Base-by-base conservation (phyloP, 2,329 filamentous ascomycete species). In the Ophiostoma populinum region DNA sequence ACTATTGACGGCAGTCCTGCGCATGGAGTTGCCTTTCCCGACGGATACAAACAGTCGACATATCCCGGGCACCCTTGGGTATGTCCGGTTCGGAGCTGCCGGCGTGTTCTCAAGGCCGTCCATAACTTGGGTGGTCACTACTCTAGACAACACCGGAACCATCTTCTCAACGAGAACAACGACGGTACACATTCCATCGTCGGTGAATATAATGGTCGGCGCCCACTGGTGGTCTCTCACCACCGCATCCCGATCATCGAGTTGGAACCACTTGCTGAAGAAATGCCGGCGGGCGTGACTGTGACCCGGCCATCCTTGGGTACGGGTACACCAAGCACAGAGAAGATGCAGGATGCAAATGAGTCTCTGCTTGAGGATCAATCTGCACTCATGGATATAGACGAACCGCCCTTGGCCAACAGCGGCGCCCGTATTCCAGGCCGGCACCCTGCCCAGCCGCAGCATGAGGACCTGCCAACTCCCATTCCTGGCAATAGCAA, bases 111-210 rank as follows among this genome's bases (percentile, higher is more conserved):
- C 33, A 28, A 28, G 24, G 33, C 33, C n/a, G 9, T 35, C 7
- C 24, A 26, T 27, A 33, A 27, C 12, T n/a, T 35, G 12, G 25
- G 33, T 13, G 16, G 24, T 11, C 33, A 35, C n/a, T 35, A 13
- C 8, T 6, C 16, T 6, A 11, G 24, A 16, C 13, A 27, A 24
- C 29, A 32, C 16, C 16, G n/a, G 5, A 12, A 16, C 9, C 4
- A 9, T 20, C 13, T 24, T 7, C 21, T 29, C 12, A 34, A 34
- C n/a, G 24, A 28, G 10, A 34, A 34, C n/a, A 24, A n/a, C 3
- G 15, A 30, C 16, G 51, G 51, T 2, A 54, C 50, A 1, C 28
- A 52, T 4, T 46, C 48, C 10, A 19, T 40, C 2, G 34, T 47
- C 5, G 45, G 46, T n/a, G 10, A 7, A 10, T 16, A 39, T 9